Evolutionary conservation across 306 rosid species (phyloP).

Genomic region (Canavalia ensiformis): DNA sequence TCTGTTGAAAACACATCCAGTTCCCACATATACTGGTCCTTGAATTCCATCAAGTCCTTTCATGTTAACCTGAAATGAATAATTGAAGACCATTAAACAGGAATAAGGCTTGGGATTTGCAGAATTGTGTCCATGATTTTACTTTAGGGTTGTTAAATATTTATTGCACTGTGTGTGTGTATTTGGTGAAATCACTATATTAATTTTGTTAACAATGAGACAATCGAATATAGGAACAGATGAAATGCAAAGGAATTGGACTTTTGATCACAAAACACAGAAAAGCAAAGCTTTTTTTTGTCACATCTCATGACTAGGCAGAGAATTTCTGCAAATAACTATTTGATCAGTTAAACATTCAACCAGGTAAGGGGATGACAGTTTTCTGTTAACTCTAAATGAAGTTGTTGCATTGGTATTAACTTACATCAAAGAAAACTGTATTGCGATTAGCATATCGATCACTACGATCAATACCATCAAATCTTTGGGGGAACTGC

Average conservation of each 20-base stretch:
- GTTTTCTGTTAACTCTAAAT: not conserved
- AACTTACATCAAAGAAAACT: conserved; percentile 98
- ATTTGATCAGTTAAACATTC: conserved; percentile 16
- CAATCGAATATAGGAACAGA: conserved; percentile 15
- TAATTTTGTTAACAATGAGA: conserved; percentile 13
- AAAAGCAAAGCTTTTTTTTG: not conserved
- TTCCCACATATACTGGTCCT: conserved; percentile 98
- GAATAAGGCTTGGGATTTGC: conserved; percentile 7
- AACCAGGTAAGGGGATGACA: conserved; percentile 8
- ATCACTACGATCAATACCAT: conserved; percentile 98
- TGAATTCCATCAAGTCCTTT: conserved; percentile 98
- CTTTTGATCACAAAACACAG: conserved; percentile 34
- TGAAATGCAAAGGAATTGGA: conserved; percentile 14
- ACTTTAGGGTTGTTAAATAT: conserved; percentile 3
- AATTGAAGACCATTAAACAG: conserved; percentile 34
- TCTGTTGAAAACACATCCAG: conserved; percentile 93
- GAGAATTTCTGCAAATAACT: conserved; percentile 5
- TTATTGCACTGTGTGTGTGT: not conserved
- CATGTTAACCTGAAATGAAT: conserved; percentile 87
- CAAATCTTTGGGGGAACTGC: conserved; percentile 98
- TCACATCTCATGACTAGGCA: not conserved
- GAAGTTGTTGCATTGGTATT: conserved; percentile 16
- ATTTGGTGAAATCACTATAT: conserved; percentile 9
- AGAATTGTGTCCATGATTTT: not conserved
- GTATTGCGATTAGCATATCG: conserved; percentile 97